phyloP scores from a whole-genome alignment of 495 filamentous ascomycete genomes.

The Xylaria curta region DNA sequence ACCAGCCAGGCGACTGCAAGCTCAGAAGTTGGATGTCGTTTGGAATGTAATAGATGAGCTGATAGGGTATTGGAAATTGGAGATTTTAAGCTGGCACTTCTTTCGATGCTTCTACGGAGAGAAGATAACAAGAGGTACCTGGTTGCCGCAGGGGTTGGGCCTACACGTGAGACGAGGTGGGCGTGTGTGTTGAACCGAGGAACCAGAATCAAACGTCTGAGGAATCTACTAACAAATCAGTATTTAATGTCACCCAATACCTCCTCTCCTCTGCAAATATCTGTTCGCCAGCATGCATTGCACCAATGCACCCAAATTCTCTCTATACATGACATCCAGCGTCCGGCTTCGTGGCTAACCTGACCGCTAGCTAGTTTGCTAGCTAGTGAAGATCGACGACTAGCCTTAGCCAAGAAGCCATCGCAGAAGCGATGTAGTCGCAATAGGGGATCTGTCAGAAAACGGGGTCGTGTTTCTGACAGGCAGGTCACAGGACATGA shows the following conservation, averaged over 20 bases:
- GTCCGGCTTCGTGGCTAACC: neutral
- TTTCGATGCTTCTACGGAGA: conserved; percentile 14
- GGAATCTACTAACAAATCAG: conserved; percentile 25
- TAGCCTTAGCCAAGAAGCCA: conserved; percentile 26
- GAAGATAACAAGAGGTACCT: conserved; percentile 10
- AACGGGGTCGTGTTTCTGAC: conserved; percentile 39
- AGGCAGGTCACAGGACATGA: conserved; percentile 24
- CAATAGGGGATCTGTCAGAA: conserved; percentile 41
- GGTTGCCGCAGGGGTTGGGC: conserved; percentile 9
- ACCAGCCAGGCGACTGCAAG: conserved; percentile 4
- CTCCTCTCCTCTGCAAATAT: conserved; percentile 8
- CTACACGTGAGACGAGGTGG: conserved; percentile 4
- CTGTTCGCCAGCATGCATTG: conserved; percentile 17
- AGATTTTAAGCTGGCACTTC: neutral
- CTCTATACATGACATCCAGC: conserved; percentile 17
- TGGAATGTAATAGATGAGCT: neutral
- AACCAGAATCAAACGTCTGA: conserved; percentile 25
- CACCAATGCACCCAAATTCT: neutral
- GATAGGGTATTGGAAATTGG: conserved; percentile 6
- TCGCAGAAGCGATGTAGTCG: conserved; percentile 28
- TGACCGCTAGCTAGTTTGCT: conserved; percentile 22
- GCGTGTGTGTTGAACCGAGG: conserved; percentile 23
- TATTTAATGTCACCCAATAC: conserved; percentile 17
- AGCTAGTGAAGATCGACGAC: conserved; percentile 14
- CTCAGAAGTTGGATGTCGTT: conserved; percentile 3